These are phyloP conservation scores for Serendipita sp. DNA, from an alignment of 768 basidiomycete species.

Conservation along the genomic window DNA sequence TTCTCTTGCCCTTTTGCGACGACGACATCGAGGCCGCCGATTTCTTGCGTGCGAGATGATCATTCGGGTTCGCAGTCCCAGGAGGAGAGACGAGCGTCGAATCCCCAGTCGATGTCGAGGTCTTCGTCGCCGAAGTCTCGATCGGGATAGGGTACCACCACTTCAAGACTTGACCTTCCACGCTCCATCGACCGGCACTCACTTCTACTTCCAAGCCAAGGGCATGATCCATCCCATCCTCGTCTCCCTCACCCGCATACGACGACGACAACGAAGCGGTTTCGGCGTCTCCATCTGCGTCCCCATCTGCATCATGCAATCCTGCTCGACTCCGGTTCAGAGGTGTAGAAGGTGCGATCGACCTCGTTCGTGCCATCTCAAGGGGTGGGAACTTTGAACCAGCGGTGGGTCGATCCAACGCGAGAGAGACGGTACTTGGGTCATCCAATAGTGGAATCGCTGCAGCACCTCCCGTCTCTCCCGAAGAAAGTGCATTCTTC, in stretches of 20 bases:
- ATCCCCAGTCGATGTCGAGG: no score
- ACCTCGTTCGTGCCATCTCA: neutral
- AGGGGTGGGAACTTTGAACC: neutral
- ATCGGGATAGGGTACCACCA: conserved; percentile 31
- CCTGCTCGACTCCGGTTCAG: neutral
- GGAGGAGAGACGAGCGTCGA: no score
- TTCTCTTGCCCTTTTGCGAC: neutral
- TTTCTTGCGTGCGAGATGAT: neutral
- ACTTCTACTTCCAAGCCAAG: conserved; percentile 29
- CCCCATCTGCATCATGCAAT: neutral
- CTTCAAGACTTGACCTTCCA: conserved; percentile 32
- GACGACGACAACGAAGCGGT: neutral
- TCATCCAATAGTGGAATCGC: neutral
- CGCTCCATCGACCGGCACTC: conserved; percentile 30
- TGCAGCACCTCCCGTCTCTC: neutral
- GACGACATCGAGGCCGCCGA: neutral
- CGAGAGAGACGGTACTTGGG: neutral
- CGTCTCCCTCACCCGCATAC: neutral
- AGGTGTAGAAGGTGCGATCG: conserved; percentile 1
- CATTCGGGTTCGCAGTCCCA: conserved; percentile 9
- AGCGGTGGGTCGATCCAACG: neutral
- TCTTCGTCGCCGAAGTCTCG: conserved; percentile 3
- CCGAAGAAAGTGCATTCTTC: no score
- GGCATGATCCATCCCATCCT: conserved; percentile 4
- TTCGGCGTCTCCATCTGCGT: neutral